Evolutionary conservation across 345 rosid species (phyloP).

Genomic region (Eucalyptus tenuipes): DNA sequence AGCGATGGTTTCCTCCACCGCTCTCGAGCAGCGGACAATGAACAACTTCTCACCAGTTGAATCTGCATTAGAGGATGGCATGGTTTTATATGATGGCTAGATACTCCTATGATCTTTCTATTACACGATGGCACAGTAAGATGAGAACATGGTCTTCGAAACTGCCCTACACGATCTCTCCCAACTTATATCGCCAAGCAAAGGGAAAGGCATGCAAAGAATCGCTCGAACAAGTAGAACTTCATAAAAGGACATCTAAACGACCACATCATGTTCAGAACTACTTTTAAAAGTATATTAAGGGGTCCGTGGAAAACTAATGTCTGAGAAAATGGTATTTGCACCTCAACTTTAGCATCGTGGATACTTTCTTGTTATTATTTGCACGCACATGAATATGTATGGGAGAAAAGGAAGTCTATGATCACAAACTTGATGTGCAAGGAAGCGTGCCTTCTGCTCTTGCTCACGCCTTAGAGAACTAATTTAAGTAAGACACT

Average conservation of each 20-base stretch:
- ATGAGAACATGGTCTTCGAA: not conserved
- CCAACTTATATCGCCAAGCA: not conserved
- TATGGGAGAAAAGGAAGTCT: not conserved
- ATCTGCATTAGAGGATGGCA: not conserved
- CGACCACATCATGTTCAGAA: not conserved
- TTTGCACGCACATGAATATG: not conserved
- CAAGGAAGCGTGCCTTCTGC: not conserved
- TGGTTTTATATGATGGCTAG: not conserved
- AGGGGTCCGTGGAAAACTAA: not conserved
- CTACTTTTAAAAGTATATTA: not conserved
- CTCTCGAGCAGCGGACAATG: not conserved
- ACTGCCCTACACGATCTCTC: not conserved
- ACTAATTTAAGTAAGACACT: not conserved
- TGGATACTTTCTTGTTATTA: not conserved
- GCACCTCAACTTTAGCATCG: not conserved
- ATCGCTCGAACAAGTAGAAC: not conserved
- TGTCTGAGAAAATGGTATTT: not conserved
- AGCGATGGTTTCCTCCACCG: not conserved
- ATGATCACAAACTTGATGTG: not conserved
- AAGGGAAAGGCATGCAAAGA: not conserved
- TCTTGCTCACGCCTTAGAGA: not conserved
- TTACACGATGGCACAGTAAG: not conserved
- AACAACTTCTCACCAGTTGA: not conserved
- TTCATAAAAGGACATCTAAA: not conserved
- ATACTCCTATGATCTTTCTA: not conserved